Evolutionary conservation across 2,329 filamentous ascomycete genomes (phyloP), one percentile per base, ranked within the genome.

Genomic region (Pseudogymnoascus sp.): DNA sequence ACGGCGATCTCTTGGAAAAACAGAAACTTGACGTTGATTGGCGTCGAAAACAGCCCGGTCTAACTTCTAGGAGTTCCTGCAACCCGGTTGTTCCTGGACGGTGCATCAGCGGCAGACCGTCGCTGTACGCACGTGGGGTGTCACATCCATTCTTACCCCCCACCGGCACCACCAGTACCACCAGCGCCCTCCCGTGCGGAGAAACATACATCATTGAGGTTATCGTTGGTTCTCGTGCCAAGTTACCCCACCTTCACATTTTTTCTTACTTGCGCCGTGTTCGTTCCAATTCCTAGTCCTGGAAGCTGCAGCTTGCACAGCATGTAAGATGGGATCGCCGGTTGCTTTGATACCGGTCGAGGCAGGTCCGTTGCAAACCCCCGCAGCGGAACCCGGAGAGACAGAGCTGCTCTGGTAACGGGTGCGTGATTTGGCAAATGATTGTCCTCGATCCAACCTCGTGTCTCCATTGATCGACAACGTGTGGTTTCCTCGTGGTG

Each of bases 401-500:
- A 57, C 14, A 6, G 51, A 2, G 16, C 16, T 13, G 51, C n/a
- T 34, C 8, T 6, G n/a, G n/a, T 57, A 10, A 57, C 10, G 25
- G n/a, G 10, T 34, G 16, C n/a, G 28, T 19, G 8, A 2, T 34
- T 34, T 34, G 51, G 25, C 51, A 57, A 57, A 57, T 57, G 51
- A 34, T 13, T 57, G n/a, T 57, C 28, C 10, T 57, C 28, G 6
- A 34, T 19, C 14, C 25, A 11, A 19, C 51, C 51, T 57, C 51
- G 51, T 57, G 51, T 31, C 51, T 57, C 25, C 51, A 34, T 57
- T 34, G 51, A 57, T 57, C 51, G 10, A 13, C 51, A 57, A 34
- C 28, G 25, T 57, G 28, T 57, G 25, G 51, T 19, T 57, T 57
- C 25, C 51, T 57, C 51, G 51, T 57, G 51, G 51, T 57, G 51